phyloP scores from a whole-genome alignment of 805 yeast genomes.

The Vanderwaltozyma tropicalis region DNA sequence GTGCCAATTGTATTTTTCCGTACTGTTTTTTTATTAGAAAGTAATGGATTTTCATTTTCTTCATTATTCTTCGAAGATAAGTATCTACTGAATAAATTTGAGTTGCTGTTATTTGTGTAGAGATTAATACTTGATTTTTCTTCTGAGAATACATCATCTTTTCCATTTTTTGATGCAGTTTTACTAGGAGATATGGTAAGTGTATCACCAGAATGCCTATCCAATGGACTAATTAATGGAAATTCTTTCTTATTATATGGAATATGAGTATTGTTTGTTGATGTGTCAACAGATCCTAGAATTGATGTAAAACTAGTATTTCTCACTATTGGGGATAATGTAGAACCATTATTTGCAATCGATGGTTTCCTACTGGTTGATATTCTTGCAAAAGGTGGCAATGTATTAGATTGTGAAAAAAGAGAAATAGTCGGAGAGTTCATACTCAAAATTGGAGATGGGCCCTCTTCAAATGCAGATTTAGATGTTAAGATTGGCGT shows the following conservation, averaged over 20 bases:
- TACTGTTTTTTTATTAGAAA: background rate
- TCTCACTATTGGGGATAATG: constrained; percentile 9
- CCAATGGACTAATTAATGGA: background rate
- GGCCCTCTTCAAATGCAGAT: constrained; percentile 21
- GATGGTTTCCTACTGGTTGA: constrained; percentile 19
- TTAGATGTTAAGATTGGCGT: constrained; percentile 21
- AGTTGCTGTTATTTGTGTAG: constrained; percentile 2
- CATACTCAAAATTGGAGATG: constrained; percentile 21
- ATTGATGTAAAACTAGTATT: constrained; percentile 12
- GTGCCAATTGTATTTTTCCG: background rate
- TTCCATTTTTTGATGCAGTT: background rate
- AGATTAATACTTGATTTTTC: background rate
- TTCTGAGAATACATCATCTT: background rate
- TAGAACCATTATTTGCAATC: constrained; percentile 2
- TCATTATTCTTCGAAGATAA: constrained; percentile 1
- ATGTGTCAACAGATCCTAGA: constrained; percentile 6
- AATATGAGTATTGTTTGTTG: constrained; percentile 4
- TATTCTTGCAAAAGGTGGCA: constrained; percentile 16
- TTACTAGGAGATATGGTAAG: background rate
- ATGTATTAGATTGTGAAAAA: constrained; percentile 4
- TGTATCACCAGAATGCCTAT: constrained; percentile 1
- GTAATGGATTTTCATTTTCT: constrained; percentile 2
- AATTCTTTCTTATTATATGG: constrained; percentile 1
- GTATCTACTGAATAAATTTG: constrained; percentile 6
- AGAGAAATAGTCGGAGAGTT: constrained; percentile 16